Evolutionary conservation across 164 flowering plant genomes (phyloP), one percentile per base, ranked within the genome.

Genomic region (Euptelea pleiosperma): DNA sequence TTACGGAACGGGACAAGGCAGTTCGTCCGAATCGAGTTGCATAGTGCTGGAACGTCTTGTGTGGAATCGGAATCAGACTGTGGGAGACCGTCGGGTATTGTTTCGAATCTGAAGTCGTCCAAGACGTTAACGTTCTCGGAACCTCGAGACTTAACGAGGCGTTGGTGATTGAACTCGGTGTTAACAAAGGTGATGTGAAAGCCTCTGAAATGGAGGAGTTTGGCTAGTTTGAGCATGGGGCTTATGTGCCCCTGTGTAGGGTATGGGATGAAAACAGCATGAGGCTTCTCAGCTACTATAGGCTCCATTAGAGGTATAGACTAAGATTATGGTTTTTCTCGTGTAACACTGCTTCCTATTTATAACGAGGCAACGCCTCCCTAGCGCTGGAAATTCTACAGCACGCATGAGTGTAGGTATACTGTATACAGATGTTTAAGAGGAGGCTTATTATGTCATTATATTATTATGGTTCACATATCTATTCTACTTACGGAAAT

Each of bases 21-120:
- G 28, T 37, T 66, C 1, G 16, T 54, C 2, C 34, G 52, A 1
- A 68, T 68, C 43, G 80, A 76, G 1, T 15, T 21, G 21, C 76
- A 76, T 1, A 79, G 70, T 8, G 75, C n/a, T 0, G 80, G 75
- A 3, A 77, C 61, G 52, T 80, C 77, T 57, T 80, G 87, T 24
- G 82, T 78, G 49, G 59, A 64, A 6, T 78, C 73, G 2, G n/a
- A 39, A 37, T 76, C 74, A 0, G 73, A 34, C 0, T 68, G 71
- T 2, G 79, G 79, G 3, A 80, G 71, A 14, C 87, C 83, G 44
- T 80, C 88, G 1, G 82, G 78, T 16, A 83, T 78, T 25, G 77
- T 57, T 6, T 64, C 67, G 60, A 78, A 83, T 0, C 59, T 68
- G 51, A 83, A 83, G 30, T 62, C 63, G 0, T 72, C 60, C 4